phyloP scores from a whole-genome alignment of 1,139 yeast genomes.

The Hemisphaericaspora subhashii region DNA sequence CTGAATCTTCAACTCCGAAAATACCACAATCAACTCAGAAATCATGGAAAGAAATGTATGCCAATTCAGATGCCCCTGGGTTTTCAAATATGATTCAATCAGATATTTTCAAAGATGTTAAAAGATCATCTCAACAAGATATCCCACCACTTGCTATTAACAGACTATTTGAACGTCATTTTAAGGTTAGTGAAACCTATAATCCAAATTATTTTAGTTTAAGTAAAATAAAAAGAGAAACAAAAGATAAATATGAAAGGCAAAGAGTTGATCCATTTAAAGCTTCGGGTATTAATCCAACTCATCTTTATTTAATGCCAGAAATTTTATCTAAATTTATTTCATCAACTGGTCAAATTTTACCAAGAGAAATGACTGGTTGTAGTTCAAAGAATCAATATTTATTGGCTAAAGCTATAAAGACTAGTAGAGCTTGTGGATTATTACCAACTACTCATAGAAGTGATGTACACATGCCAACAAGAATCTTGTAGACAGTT shows the following conservation, averaged over 20 bases:
- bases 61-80: slow-evolving; percentile 16
- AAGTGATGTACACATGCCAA: slow-evolving; percentile 48
- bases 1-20: background rate
- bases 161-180: slow-evolving; percentile 35
- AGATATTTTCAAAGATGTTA: background rate
- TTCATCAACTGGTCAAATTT: slow-evolving; percentile 64
- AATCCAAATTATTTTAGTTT: slow-evolving; percentile 77
- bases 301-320: slow-evolving; percentile 66
- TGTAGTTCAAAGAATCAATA: slow-evolving; percentile 62
- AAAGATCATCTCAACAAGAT: slow-evolving; percentile 24
- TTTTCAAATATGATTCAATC: background rate
- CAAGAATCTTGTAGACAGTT: slow-evolving; percentile 36
- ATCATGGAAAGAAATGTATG: slow-evolving; percentile 25
- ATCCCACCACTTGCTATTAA: slow-evolving; percentile 16
- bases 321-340: slow-evolving; percentile 59
- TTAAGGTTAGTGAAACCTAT: slow-evolving; percentile 49
- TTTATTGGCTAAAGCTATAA: slow-evolving; percentile 62
- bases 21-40: slow-evolving; percentile 27
- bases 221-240: slow-evolving; percentile 47
- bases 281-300: slow-evolving; percentile 59
- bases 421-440: slow-evolving; percentile 70
- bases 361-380: slow-evolving; percentile 68
- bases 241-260: slow-evolving; percentile 16
- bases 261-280: slow-evolving; percentile 42
- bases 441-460: slow-evolving; percentile 62